These are phyloP conservation scores for Pedinophyceae sp. DNA, from an alignment of 139 green algal genomes.

Conservation along the genomic window DNA sequence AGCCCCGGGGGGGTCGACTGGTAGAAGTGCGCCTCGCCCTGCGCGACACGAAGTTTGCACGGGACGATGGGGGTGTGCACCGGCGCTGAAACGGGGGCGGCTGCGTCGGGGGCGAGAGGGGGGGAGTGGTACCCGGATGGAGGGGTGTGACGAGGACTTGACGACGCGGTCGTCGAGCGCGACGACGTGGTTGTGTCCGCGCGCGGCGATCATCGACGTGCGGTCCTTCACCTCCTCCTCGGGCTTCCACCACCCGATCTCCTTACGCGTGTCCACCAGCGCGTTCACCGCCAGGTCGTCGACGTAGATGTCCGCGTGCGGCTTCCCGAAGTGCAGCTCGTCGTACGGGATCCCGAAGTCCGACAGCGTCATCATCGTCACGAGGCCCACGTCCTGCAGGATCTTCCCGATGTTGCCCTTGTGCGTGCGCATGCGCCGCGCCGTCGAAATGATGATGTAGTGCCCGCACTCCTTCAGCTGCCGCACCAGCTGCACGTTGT, in stretches of 20 bases:
- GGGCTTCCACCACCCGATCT: neutral
- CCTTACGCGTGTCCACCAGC: neutral
- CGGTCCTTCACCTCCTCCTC: too few species aligned
- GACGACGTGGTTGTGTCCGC: too few species aligned
- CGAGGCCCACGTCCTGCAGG: neutral
- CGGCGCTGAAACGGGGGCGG: too few species aligned
- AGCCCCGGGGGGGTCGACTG: too few species aligned
- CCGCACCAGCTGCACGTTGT: neutral
- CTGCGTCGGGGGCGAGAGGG: too few species aligned
- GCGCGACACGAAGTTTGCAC: too few species aligned
- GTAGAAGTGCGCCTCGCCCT: too few species aligned
- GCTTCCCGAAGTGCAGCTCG: neutral
- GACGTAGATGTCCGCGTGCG: neutral
- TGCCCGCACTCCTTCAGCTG: neutral
- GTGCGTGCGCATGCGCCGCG: neutral
- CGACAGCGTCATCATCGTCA: neutral
- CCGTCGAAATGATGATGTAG: neutral
- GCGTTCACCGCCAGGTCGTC: constrained; percentile 1
- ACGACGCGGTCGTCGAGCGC: too few species aligned
- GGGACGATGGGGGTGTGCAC: too few species aligned
- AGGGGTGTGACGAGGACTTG: too few species aligned
- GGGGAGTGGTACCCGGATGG: too few species aligned
- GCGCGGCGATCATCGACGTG: too few species aligned
- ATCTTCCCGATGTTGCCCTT: neutral
- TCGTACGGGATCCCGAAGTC: neutral